Percentiles rank a stretch among this genome's conserved stretches.
Evolutionary conservation across 768 basidiomycete species (phyloP).

Genomic region (Hypsizygus marmoreus): DNA sequence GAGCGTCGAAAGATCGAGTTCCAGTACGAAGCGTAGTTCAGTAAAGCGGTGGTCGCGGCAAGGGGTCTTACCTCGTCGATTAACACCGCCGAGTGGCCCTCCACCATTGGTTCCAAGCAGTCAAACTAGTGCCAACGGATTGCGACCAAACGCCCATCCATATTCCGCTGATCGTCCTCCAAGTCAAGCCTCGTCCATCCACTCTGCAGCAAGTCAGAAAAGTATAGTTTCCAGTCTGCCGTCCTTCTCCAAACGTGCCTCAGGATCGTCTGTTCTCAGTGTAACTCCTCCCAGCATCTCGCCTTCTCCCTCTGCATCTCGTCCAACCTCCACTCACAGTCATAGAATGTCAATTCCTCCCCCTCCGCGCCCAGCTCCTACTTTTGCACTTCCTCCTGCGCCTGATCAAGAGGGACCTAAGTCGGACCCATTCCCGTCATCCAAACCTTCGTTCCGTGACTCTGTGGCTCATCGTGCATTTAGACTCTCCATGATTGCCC

Average conservation of each 20-base stretch:
- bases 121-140: slow-evolving; percentile 22
- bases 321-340: slow-evolving; percentile 42
- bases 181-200: slow-evolving; percentile 38
- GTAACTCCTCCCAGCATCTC: slow-evolving; percentile 41
- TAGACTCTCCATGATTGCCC: slow-evolving; percentile 60
- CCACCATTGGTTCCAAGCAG: slow-evolving; percentile 47
- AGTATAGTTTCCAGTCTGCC: slow-evolving; percentile 48
- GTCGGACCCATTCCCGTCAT: slow-evolving; percentile 18
- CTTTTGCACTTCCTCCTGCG: slow-evolving; percentile 68
- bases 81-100: slow-evolving; percentile 62
- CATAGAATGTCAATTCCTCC: slow-evolving; percentile 68
- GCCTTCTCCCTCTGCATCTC: slow-evolving; percentile 35
- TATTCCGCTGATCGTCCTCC: slow-evolving; percentile 34
- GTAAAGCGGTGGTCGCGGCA: slow-evolving; percentile 59
- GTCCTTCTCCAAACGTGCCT: slow-evolving; percentile 56
- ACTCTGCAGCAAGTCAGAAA: slow-evolving; percentile 39
- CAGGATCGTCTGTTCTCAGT: slow-evolving; percentile 51
- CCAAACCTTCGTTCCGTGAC: slow-evolving; percentile 52
- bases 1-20: slow-evolving; percentile 38
- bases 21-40: slow-evolving; percentile 34
- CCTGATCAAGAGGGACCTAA: slow-evolving; percentile 39
- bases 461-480: slow-evolving; percentile 59
- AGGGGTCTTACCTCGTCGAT: slow-evolving; percentile 47
- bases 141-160: slow-evolving; percentile 29
- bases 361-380: slow-evolving; percentile 74